Evolutionary conservation across 192 early-diverging fungal genomes (phyloP), one percentile per base, ranked within the genome.

Genomic region (Kickxella alabastrina): DNA sequence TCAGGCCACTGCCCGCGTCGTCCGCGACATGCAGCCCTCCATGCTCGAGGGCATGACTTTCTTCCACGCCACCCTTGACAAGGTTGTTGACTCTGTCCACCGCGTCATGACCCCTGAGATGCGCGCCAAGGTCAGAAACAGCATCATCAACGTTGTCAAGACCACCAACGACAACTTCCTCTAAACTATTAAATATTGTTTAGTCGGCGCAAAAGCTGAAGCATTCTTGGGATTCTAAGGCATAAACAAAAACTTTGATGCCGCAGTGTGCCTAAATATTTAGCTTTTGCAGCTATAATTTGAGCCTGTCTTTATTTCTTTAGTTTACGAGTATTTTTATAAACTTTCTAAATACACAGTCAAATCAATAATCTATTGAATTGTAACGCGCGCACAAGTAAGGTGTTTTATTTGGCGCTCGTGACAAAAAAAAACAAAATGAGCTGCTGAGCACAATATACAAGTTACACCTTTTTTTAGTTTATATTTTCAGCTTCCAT

Each of bases 41-140:
- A 54, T 75, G 14, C 61, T 68, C 28, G 60, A 68, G 57, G 52
- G 64, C 43, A 36, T 65, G 49, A 19, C 43, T 17, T 25, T 60
- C 49, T 38, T 57, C 26, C 65, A 75, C 65, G 68, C 68, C 65
- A 48, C 60, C 18, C 57, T 57, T 31, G 65, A 68, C 24, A 52
- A 68, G 72, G 27, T 65, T 13, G 51, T 68, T 46, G 54, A 68
- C 19, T 65, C 65, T 23, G 61, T 75, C 29, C 60, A 51, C 56
- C 65, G 64, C 65, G 72, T 57, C 23, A 38, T 75, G 56, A 75
- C 42, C 62, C 72, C 72, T 50, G 72, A 75, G n/a, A 24, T 56
- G n/a, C 72, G 72, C 36, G 65, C 72, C 72, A 75, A 75, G 72
- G 65, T 75, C 62, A 67, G 73, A 52, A 75, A 65, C 47, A 48